Conservation (phyloP, 805 yeast species). For the Wickerhamiella allomyrinae region DNA sequence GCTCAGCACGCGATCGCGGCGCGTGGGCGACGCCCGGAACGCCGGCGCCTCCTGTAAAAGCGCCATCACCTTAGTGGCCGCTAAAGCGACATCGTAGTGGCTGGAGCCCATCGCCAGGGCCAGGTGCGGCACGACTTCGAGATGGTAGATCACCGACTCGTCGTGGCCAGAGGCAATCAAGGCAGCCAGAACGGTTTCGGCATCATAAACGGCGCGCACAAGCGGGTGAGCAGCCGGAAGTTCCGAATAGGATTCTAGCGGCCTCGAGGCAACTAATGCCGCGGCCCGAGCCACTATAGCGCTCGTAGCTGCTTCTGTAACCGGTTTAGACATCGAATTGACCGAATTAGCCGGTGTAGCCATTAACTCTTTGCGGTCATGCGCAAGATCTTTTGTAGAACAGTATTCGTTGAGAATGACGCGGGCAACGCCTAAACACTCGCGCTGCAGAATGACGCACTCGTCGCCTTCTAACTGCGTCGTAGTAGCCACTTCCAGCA, state of each 20-base stretch:
- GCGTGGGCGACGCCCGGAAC: constrained; percentile 28
- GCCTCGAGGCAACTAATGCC: constrained; percentile 34
- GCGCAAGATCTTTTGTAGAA: too few species aligned
- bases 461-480: background rate
- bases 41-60: constrained; percentile 36
- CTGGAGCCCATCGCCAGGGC: constrained; percentile 59
- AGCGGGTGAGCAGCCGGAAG: constrained; percentile 23
- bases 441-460: constrained; percentile 22
- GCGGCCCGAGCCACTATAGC: background rate
- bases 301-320: background rate
- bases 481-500: constrained; percentile 35
- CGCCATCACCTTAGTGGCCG: constrained; percentile 39
- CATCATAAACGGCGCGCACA: constrained; percentile 21
- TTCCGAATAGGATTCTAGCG: constrained; percentile 42
- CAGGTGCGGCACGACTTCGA: constrained; percentile 59
- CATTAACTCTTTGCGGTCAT: too few species aligned
- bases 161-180: constrained; percentile 19
- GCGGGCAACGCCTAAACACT: constrained; percentile 37
- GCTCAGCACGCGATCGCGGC: constrained; percentile 50
- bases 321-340: background rate
- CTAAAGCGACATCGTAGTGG: constrained; percentile 35
- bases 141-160: constrained; percentile 56
- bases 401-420: constrained; percentile 42
- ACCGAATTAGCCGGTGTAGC: too few species aligned
- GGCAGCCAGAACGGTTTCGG: constrained; percentile 23